These are phyloP conservation scores for Diddensiella transvaalensis DNA, from an alignment of 805 yeast genomes.

Conservation along the genomic window DNA sequence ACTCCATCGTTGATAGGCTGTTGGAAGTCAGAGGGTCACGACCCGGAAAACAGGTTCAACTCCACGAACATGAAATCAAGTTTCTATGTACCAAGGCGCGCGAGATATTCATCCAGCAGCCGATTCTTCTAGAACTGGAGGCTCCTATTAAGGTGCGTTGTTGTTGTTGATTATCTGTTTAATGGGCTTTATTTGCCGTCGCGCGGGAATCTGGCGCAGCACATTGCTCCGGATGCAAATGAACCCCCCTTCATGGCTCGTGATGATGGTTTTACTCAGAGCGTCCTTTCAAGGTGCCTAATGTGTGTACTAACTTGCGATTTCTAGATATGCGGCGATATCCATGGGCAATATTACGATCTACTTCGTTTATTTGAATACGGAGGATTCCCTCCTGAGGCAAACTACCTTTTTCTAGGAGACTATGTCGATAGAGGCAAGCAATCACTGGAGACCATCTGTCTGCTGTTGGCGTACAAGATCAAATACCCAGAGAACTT, in stretches of 20 bases:
- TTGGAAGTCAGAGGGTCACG: constrained; percentile 97
- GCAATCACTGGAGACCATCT: constrained; percentile 93
- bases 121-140: constrained; percentile 89
- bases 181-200: too few relatives aligned
- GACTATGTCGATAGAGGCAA: constrained; percentile 99
- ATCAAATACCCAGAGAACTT: constrained; percentile 98
- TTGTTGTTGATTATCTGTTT: background rate
- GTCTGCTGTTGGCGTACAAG: constrained; percentile 89
- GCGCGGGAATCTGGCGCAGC: too few relatives aligned
- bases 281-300: too few relatives aligned
- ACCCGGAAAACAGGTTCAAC: constrained; percentile 95
- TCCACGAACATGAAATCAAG: constrained; percentile 91
- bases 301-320: too few relatives aligned
- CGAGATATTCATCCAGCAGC: constrained; percentile 96
- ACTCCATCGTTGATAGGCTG: constrained; percentile 93
- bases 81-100: constrained; percentile 96
- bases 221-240: background rate
- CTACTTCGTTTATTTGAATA: constrained; percentile 91
- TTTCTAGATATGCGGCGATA: constrained; percentile 82
- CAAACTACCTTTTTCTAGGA: constrained; percentile 91
- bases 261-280: too few relatives aligned
- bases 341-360: constrained; percentile 98
- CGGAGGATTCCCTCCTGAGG: constrained; percentile 99
- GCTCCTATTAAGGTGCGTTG: constrained; percentile 87
- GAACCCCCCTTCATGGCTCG: too few relatives aligned